These are phyloP conservation scores for Pythium sp. DNA, from an alignment of 352 stramenopile species.

Conservation along the genomic window DNA sequence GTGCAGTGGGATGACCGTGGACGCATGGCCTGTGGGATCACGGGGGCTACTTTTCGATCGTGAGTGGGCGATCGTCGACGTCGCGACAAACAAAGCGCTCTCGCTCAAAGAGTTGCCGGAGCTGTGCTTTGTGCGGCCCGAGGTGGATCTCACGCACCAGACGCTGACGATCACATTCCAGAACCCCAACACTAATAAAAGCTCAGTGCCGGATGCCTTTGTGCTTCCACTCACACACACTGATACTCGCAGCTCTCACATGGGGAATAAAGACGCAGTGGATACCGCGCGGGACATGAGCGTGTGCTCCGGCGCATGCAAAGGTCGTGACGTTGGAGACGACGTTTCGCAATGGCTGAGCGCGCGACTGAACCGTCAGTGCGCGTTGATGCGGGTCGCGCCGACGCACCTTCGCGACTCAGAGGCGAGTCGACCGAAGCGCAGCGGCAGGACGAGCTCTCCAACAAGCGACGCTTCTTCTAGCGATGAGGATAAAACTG, in stretches of 20 bases:
- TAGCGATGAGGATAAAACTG: background rate
- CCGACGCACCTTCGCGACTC: conserved; percentile 37
- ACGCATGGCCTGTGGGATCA: conserved; percentile 55
- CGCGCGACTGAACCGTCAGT: conserved; percentile 50
- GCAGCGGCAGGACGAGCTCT: background rate
- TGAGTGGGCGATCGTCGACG: conserved; percentile 75
- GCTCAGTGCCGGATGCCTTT: conserved; percentile 17
- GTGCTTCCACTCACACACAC: conserved; percentile 38
- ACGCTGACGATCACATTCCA: conserved; percentile 52
- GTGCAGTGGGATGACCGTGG: conserved; percentile 53
- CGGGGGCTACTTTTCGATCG: conserved; percentile 66
- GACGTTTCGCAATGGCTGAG: conserved; percentile 69
- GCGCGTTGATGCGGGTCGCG: conserved; percentile 66
- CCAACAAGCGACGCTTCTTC: conserved; percentile 7
- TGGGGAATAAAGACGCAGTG: conserved; percentile 18
- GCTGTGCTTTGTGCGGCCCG: conserved; percentile 59
- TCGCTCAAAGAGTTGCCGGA: conserved; percentile 58
- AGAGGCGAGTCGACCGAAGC: conserved; percentile 19
- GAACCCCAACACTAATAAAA: background rate
- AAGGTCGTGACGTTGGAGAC: conserved; percentile 45
- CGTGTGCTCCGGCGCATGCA: conserved; percentile 53
- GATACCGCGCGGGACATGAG: conserved; percentile 33
- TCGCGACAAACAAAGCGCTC: conserved; percentile 37
- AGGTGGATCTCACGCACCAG: conserved; percentile 55
- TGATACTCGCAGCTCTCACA: conserved; percentile 13